Percentiles rank a stretch among this genome's conserved stretches.
These are phyloP conservation scores for Fistulifera pelliculosa DNA, from an alignment of 108 stramenopile species.

Conservation along the genomic window DNA sequence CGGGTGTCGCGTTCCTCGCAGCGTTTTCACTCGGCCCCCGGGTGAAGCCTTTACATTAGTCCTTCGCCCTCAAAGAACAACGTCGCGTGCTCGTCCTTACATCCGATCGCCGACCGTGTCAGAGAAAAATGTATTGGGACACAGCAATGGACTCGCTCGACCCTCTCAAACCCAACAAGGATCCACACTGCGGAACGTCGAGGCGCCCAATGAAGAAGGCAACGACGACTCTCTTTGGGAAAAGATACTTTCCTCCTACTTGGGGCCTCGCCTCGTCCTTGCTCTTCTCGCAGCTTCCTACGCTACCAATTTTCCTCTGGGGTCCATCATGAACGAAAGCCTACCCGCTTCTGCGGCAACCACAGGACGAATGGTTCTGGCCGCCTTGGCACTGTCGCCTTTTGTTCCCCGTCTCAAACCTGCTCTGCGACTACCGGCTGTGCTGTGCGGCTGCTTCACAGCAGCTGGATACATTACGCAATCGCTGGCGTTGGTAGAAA, in stretches of 20 bases:
- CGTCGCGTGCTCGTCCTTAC: too few relatives aligned
- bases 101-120: too few relatives aligned
- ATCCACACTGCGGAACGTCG: too few relatives aligned
- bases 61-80: too few relatives aligned
- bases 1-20: too few relatives aligned
- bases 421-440: conserved; percentile 17
- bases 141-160: too few relatives aligned
- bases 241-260: conserved; percentile 14
- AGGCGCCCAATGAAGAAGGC: background rate
- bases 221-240: background rate
- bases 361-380: conserved; percentile 42
- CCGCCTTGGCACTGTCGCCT: conserved; percentile 46
- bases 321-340: conserved; percentile 56
- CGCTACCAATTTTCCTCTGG: conserved; percentile 67
- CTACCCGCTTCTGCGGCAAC: conserved; percentile 45
- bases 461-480: conserved; percentile 54
- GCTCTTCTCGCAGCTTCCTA: conserved; percentile 36
- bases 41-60: too few relatives aligned
- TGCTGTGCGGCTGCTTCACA: conserved; percentile 46
- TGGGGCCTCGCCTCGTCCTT: conserved; percentile 42
- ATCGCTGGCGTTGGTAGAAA: conserved; percentile 42
- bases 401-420: conserved; percentile 39
- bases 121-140: too few relatives aligned
- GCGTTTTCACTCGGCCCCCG: too few relatives aligned
- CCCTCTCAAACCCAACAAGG: too few relatives aligned